Evolutionary conservation across 176 grass and related monocot species (phyloP).

Genomic region (Tuctoria greenei): DNA sequence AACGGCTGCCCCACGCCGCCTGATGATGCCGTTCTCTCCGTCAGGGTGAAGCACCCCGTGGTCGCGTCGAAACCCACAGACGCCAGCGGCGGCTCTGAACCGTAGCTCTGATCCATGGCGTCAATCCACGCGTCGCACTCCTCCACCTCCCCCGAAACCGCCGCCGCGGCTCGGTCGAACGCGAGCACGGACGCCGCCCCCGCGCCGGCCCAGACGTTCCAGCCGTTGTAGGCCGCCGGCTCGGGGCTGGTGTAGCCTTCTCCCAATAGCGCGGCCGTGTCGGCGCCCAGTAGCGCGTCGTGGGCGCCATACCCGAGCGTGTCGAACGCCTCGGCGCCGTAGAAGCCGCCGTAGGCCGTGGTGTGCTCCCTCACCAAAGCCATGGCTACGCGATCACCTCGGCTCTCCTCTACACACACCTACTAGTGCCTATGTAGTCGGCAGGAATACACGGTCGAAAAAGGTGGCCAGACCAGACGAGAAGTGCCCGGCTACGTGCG

Average conservation of each 20-base stretch:
- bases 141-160: neutral
- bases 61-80: slow-evolving; percentile 32
- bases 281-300: slow-evolving; percentile 6
- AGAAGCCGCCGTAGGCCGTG: slow-evolving; percentile 20
- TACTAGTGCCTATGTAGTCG: too few species aligned
- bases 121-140: slow-evolving; percentile 64
- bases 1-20: slow-evolving; percentile 26
- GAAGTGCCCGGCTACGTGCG: neutral
- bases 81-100: too few species aligned
- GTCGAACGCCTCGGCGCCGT: slow-evolving; percentile 24
- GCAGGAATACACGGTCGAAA: neutral
- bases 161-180: slow-evolving; percentile 38
- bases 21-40: neutral
- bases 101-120: slow-evolving; percentile 38
- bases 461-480: neutral
- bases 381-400: slow-evolving; percentile 15
- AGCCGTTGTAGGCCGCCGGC: neutral
- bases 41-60: slow-evolving; percentile 41
- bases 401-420: neutral
- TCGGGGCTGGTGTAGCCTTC: neutral
- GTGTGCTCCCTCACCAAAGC: slow-evolving; percentile 43
- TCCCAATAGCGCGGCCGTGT: slow-evolving; percentile 20
- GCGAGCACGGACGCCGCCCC: slow-evolving; percentile 44
- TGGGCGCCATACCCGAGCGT: slow-evolving; percentile 22
- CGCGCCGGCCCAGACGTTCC: slow-evolving; percentile 4